Evolutionary conservation across 108 stramenopile species (phyloP), one percentile per base, ranked within the genome.

Genomic region (Poteriospumella lacustris): DNA sequence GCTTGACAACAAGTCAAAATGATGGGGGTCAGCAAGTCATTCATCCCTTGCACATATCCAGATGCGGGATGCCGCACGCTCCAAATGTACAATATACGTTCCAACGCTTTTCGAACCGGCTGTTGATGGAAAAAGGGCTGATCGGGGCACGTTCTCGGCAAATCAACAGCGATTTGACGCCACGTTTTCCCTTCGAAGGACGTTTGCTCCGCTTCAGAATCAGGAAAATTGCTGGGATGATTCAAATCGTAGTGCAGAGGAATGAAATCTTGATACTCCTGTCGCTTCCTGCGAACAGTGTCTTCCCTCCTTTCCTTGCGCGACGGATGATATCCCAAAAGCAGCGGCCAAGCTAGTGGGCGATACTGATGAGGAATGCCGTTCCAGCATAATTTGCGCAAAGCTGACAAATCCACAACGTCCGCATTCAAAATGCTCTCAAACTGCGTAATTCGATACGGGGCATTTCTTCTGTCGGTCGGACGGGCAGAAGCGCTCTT

Each of bases 1-100:
- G 64, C 19, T 36, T 68, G 64, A 56, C 19, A 19, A 19, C 19
- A 56, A 19, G 24, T 82, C 33, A 81, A 43, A 1, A 79, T 81
- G 58, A 85, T 81, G 2, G 96, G 95, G 34, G 94, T 93, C 2
- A 95, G 90, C 75, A 99, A 78, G 82, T 99, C 98, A 80, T 97
- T 97, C 68, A 99, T 97, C 1, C 98, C 96, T 81, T 97, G 96
- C 28, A 99, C 98, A 79, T 99, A 99, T 38, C 89, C 88, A 59
- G 87, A 87, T 0, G 96, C 96, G 9, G 98, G 98, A 59, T 89
- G 88, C 41, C 96, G 84, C 87, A 95, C 89, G 69, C 95, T 94
- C 94, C 94, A 99, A 68, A 96, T 89, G 87, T 96, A 99, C 28
- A 99, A 85, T 28, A 97, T 77, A 19, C 95, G 81, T 29, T 89